Evolutionary conservation across 1,139 yeast species (phyloP).

Genomic region (Lodderomyces oxycetoniae): DNA sequence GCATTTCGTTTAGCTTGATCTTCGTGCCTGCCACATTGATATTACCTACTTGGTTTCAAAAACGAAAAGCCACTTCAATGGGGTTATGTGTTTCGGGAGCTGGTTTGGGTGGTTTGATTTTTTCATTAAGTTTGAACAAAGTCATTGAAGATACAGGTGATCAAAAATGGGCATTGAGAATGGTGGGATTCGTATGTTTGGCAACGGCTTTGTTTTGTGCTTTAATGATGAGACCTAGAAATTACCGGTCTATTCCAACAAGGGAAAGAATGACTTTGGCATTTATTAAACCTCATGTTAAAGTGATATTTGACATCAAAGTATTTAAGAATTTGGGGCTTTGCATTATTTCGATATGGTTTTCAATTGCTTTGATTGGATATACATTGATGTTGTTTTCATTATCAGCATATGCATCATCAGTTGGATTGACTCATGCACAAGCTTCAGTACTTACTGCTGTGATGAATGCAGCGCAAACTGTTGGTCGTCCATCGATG

Average conservation of each 20-base stretch:
- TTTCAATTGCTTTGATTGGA: slow-evolving; percentile 48
- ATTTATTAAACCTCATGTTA: slow-evolving; percentile 19
- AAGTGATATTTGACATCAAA: slow-evolving; percentile 24
- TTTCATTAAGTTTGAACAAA: slow-evolving; percentile 45
- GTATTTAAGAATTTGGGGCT: slow-evolving; percentile 36
- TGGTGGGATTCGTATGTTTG: slow-evolving; percentile 49
- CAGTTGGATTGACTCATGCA: slow-evolving; percentile 49
- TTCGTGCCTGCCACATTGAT: slow-evolving; percentile 57
- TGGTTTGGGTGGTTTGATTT: slow-evolving; percentile 63
- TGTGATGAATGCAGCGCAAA: slow-evolving; percentile 57
- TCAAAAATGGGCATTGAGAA: slow-evolving; percentile 64
- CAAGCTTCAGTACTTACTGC: slow-evolving; percentile 63
- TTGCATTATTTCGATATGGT: slow-evolving; percentile 51
- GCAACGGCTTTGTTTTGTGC: slow-evolving; percentile 32
- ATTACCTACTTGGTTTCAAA: slow-evolving; percentile 61
- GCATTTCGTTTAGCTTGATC: slow-evolving; percentile 55
- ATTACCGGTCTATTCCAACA: slow-evolving; percentile 22
- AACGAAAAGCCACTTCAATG: slow-evolving; percentile 52
- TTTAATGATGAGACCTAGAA: slow-evolving; percentile 44
- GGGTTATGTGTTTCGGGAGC: slow-evolving; percentile 60
- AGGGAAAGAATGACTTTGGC: slow-evolving; percentile 18
- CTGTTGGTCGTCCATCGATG: slow-evolving; percentile 60
- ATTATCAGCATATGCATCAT: slow-evolving; percentile 55
- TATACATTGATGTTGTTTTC: slow-evolving; percentile 60
- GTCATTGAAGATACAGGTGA: slow-evolving; percentile 48